These are phyloP conservation scores for Tetrastigma voinierianum DNA, from an alignment of 164 flowering plant species.

Conservation along the genomic window DNA sequence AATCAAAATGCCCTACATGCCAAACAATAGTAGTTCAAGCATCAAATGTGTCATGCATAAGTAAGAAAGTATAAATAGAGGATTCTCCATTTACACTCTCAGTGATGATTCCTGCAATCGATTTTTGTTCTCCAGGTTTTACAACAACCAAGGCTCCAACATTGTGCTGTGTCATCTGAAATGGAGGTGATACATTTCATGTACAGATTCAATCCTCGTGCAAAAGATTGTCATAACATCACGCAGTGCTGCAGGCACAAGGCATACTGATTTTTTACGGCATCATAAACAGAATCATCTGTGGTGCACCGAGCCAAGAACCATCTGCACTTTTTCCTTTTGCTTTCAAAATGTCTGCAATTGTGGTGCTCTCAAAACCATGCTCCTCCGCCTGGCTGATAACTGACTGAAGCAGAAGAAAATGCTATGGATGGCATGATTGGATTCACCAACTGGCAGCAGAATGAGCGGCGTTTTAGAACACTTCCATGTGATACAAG, in stretches of 20 bases:
- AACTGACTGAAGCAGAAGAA: conserved; percentile 42
- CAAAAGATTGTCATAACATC: not conserved
- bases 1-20: too few relatives aligned
- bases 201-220: not conserved
- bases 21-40: too few relatives aligned
- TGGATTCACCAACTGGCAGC: conserved; percentile 51
- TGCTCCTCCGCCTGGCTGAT: conserved; percentile 83
- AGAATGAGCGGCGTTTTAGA: conserved; percentile 54
- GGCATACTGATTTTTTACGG: conserved; percentile 87
- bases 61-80: too few relatives aligned
- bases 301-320: conserved; percentile 99
- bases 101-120: conserved; percentile 94
- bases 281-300: conserved; percentile 89
- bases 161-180: conserved; percentile 85
- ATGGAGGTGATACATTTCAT: not conserved
- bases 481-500: conserved; percentile 47
- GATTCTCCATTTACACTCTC: conserved; percentile 65
- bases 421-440: conserved; percentile 32
- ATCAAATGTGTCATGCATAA: too few relatives aligned
- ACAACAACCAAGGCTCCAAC: conserved; percentile 98
- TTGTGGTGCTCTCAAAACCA: conserved; percentile 89
- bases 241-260: conserved; percentile 19
- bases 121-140: conserved; percentile 78
- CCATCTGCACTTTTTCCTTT: conserved; percentile 96
- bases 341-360: conserved; percentile 63